A percentile compares a stretch with the other conserved stretches of the same genome.
These are phyloP conservation scores for Stropharia rugosoannulata DNA, from an alignment of 768 basidiomycete species.

Conservation along the genomic window DNA sequence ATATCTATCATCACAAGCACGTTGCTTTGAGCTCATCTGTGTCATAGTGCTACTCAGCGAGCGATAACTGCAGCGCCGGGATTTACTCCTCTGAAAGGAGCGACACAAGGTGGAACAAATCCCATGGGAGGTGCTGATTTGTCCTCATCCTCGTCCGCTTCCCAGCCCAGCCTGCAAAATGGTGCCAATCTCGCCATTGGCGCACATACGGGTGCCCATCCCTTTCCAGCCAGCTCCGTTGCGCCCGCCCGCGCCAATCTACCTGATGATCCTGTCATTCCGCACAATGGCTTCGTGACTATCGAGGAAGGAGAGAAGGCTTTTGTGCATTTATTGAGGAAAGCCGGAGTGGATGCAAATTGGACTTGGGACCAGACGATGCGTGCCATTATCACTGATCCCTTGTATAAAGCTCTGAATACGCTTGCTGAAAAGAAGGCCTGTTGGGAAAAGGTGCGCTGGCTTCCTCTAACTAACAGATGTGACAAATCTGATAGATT, in stretches of 20 bases:
- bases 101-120: slow-evolving; percentile 54
- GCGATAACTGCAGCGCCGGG: slow-evolving; percentile 34
- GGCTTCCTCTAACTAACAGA: background rate
- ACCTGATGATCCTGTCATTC: slow-evolving; percentile 86
- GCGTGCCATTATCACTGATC: slow-evolving; percentile 97
- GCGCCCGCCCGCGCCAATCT: slow-evolving; percentile 76
- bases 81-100: slow-evolving; percentile 39
- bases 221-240: slow-evolving; percentile 58
- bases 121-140: slow-evolving; percentile 50
- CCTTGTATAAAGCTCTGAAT: slow-evolving; percentile 91
- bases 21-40: background rate
- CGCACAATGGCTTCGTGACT: slow-evolving; percentile 85
- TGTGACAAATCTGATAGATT: slow-evolving; percentile 7
- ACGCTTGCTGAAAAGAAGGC: slow-evolving; percentile 94
- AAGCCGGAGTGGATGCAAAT: slow-evolving; percentile 85
- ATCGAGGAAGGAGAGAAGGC: slow-evolving; percentile 92
- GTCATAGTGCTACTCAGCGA: background rate
- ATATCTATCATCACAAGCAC: background rate
- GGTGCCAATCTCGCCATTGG: slow-evolving; percentile 46
- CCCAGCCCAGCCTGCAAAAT: slow-evolving; percentile 48
- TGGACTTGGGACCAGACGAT: slow-evolving; percentile 99
- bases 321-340: slow-evolving; percentile 85
- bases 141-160: slow-evolving; percentile 50
- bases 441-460: slow-evolving; percentile 85
- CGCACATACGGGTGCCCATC: slow-evolving; percentile 52